Percentiles rank a stretch among this genome's conserved stretches.
Conservation (phyloP, 495 filamentous ascomycete genomes). For the Penicillium odoratum region DNA sequence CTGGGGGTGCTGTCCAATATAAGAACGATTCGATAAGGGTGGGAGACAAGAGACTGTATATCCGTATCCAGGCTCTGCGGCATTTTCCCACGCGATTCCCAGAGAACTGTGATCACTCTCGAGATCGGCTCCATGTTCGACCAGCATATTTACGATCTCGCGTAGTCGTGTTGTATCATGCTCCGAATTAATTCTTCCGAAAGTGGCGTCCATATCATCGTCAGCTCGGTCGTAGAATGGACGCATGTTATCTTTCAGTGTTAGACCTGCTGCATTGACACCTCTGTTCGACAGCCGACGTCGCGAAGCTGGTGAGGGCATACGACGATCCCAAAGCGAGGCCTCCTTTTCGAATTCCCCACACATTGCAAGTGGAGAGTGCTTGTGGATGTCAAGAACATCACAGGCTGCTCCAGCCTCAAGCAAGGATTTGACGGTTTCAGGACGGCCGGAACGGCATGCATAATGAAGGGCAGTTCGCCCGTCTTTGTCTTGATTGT, state of each 20-base stretch:
- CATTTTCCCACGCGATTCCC: neutral
- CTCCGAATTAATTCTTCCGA: neutral
- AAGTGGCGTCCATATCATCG: neutral
- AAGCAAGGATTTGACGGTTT: slow-evolving; percentile 18
- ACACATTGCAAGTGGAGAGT: neutral
- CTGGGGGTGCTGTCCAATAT: neutral
- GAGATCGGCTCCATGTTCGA: neutral
- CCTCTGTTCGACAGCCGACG: neutral
- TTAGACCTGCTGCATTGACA: slow-evolving; percentile 2
- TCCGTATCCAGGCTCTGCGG: neutral
- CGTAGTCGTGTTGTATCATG: slow-evolving; percentile 3
- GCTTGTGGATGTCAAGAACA: neutral
- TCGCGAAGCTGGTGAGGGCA: neutral
- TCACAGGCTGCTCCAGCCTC: slow-evolving; percentile 15
- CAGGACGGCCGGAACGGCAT: slow-evolving; percentile 20
- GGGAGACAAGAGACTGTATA: slow-evolving; percentile 2
- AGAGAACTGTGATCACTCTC: neutral
- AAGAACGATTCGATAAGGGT: neutral
- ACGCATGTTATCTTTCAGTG: slow-evolving; percentile 1
- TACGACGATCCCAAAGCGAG: neutral
- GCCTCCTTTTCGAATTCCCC: slow-evolving; percentile 3
- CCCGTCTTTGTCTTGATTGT: slow-evolving; percentile 10
- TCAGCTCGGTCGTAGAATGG: neutral
- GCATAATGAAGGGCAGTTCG: slow-evolving; percentile 22
- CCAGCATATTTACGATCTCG: neutral